phyloP scores from a whole-genome alignment of 148 eudicot species.

The Rhododendron ferrugineum region DNA sequence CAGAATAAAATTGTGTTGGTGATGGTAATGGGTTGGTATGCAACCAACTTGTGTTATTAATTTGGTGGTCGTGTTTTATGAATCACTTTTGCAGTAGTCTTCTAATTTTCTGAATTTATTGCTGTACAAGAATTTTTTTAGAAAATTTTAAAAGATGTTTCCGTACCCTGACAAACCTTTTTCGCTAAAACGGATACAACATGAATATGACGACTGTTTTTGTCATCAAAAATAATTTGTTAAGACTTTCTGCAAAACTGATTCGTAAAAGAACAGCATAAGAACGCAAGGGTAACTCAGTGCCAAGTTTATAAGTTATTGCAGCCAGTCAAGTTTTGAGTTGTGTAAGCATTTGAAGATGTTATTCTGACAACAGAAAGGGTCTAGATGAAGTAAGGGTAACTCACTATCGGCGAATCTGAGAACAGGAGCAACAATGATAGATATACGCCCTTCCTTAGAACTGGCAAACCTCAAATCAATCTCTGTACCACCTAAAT shows the following conservation, averaged over 20 bases:
- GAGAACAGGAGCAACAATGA: conserved; percentile 85
- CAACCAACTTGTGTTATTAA: neutral
- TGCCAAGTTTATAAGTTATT: neutral
- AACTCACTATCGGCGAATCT: conserved; percentile 82
- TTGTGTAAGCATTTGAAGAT: neutral
- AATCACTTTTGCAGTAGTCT: neutral
- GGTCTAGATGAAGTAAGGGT: neutral
- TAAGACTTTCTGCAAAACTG: neutral
- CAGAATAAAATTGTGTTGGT: neutral
- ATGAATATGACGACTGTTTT: neutral
- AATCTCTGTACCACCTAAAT: conserved; percentile 91
- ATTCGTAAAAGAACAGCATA: neutral
- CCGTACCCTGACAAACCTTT: neutral
- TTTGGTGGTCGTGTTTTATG: neutral
- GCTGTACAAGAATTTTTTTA: neutral
- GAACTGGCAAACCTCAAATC: conserved; percentile 81
- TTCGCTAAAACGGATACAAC: neutral
- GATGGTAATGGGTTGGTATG: neutral
- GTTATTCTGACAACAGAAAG: neutral
- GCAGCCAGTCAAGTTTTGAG: neutral
- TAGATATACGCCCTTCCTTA: conserved; percentile 66
- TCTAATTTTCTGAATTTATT: neutral
- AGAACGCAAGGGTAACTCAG: neutral
- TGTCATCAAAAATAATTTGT: neutral
- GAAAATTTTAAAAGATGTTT: neutral